These are phyloP conservation scores for Tripidium arundinaceum DNA, from an alignment of 202 grass and related monocot species.

Conservation along the genomic window DNA sequence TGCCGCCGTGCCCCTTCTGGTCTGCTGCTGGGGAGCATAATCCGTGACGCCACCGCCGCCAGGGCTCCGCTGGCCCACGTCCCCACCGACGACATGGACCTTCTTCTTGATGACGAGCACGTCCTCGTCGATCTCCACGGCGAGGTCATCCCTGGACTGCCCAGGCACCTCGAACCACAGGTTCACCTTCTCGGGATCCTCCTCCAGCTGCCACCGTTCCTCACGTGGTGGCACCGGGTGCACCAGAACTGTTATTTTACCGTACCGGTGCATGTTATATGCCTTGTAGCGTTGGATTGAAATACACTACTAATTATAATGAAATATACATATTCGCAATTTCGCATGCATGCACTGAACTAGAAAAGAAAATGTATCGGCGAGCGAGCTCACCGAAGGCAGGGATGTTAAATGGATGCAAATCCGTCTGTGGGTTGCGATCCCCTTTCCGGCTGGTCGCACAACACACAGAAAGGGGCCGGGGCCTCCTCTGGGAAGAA, in stretches of 20 bases:
- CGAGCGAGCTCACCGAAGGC: conserved; percentile 8
- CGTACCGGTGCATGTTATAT: not conserved
- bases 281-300: not conserved
- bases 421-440: conserved; percentile 15
- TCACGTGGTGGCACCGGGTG: not conserved
- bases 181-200: not conserved
- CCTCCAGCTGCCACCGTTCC: conserved; percentile 31
- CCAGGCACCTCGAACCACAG: conserved; percentile 43
- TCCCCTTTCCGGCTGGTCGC: not conserved
- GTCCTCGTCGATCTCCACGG: conserved; percentile 43
- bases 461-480: conserved; percentile 6
- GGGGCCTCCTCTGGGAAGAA: not conserved
- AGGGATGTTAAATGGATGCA: conserved; percentile 28
- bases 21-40: not conserved
- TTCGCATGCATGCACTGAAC: not conserved
- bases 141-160: conserved; percentile 22
- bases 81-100: not conserved
- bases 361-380: not conserved
- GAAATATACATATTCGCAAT: not conserved
- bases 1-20: not conserved
- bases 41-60: not conserved
- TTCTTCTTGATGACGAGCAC: conserved; percentile 38
- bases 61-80: not conserved
- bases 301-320: not conserved
- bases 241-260: not conserved